Conservation (phyloP, 495 filamentous ascomycete species). For the Podospora pseudoanserina region DNA sequence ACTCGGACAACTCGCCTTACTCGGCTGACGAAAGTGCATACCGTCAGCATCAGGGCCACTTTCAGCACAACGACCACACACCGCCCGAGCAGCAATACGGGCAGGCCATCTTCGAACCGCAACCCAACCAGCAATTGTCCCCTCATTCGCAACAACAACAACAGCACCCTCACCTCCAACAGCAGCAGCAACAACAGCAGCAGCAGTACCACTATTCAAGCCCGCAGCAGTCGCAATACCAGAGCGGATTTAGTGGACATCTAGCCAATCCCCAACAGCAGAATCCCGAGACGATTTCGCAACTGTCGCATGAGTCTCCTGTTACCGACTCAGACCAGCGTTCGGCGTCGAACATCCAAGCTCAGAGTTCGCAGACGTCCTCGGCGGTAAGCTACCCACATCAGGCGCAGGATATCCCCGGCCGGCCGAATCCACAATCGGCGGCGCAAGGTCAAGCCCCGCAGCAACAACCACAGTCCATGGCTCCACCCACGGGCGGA, state of each 20-base stretch:
- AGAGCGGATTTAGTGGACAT: constrained; percentile 35
- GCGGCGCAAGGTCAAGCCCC: constrained; percentile 30
- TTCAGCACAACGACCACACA: constrained; percentile 37
- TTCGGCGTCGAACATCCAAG: constrained; percentile 37
- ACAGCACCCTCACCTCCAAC: constrained; percentile 31
- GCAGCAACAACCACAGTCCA: constrained; percentile 36
- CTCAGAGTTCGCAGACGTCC: constrained; percentile 37
- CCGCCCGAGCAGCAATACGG: constrained; percentile 34
- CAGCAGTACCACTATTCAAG: constrained; percentile 33
- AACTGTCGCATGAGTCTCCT: constrained; percentile 61
- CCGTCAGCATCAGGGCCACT: constrained; percentile 42
- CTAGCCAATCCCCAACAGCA: constrained; percentile 43
- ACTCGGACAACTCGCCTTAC: constrained; percentile 39
- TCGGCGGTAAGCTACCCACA: constrained; percentile 35
- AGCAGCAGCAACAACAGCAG: constrained; percentile 35
- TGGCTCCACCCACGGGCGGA: constrained; percentile 50
- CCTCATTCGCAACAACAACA: constrained; percentile 34
- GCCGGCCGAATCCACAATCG: constrained; percentile 26
- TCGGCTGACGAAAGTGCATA: constrained; percentile 39
- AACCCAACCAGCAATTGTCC: constrained; percentile 14
- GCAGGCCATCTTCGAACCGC: constrained; percentile 27
- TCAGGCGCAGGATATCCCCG: constrained; percentile 36
- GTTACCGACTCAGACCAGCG: constrained; percentile 43
- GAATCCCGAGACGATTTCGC: constrained; percentile 53
- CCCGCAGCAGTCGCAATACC: constrained; percentile 38